Evolutionary conservation across 108 stramenopile species (phyloP), one percentile per base, ranked within the genome.

Genomic region (Cyclostephanos tholiformis): DNA sequence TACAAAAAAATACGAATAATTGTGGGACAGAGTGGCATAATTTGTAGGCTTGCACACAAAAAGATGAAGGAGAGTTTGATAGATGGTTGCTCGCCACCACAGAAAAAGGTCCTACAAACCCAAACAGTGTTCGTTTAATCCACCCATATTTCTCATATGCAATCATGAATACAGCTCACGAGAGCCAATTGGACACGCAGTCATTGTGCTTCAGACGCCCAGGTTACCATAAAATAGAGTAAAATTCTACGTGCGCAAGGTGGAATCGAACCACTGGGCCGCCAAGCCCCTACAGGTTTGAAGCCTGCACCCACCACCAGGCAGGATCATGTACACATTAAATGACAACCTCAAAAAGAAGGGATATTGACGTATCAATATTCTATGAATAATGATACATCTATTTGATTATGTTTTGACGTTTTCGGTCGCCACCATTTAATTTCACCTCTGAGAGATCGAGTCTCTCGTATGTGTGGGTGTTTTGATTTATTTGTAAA

Each of bases 231-330:
- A n/a, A n/a, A n/a, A n/a, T n/a, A n/a, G n/a, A n/a, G n/a, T n/a
- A n/a, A n/a, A n/a, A n/a, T n/a, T n/a, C n/a, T n/a, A 68, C 88
- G 90, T 89, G 90, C 88, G 90, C 87, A 91, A 91, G 88, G 91
- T 88, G 71, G 91, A 91, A 91, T 91, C 87, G 91, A 88, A 91
- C 88, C 71, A 88, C 91, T 91, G 83, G 85, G 88, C 75, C 88
- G 87, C 82, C 77, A 89, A 82, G 72, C 90, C 85, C 86, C 90
- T 74, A 82, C 75, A 88, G 90, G 86, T 89, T 89, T 91, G 88
- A 91, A 89, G 90, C 88, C 90, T 88, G 69, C 75, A 73, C 87
- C 83, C 87, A 88, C 77, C 86, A 91, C 90, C 90, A 91, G 86
- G 77, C 86, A 88, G 83, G 87, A 71, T 91, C 90, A 88, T 91